Conservation (phyloP, 2,329 filamentous ascomycete genomes). For the Aspergillus ruber region DNA sequence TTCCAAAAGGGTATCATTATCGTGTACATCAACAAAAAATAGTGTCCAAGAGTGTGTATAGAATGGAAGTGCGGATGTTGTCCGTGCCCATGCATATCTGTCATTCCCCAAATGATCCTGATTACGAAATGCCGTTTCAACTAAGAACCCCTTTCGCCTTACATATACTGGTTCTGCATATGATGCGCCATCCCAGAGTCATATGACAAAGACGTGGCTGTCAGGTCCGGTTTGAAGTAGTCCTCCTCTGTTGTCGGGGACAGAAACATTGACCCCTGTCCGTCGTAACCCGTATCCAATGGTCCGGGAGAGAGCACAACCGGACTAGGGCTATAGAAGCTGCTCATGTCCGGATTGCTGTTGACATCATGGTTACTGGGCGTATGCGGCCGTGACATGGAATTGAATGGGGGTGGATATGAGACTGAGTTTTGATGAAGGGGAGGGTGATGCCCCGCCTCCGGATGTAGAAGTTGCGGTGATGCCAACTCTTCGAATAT, state of each 20-base stretch:
- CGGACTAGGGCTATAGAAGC: constrained; percentile 18
- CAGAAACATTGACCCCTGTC: constrained; percentile 17
- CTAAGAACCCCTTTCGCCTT: not conserved
- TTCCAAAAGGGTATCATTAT: too few relatives aligned
- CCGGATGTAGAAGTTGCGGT: not conserved
- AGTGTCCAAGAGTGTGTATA: too few relatives aligned
- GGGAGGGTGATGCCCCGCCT: constrained; percentile 13
- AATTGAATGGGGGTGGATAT: constrained; percentile 29
- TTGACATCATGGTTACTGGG: constrained; percentile 5
- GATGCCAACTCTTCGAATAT: constrained; percentile 11
- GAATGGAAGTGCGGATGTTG: too few relatives aligned
- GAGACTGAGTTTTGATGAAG: constrained; percentile 26
- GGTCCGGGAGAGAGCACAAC: constrained; percentile 19
- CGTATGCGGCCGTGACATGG: constrained; percentile 16
- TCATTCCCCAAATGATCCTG: too few relatives aligned
- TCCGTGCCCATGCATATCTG: too few relatives aligned
- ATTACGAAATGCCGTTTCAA: too few relatives aligned
- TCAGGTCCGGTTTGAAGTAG: constrained; percentile 11
- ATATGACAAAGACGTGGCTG: constrained; percentile 10
- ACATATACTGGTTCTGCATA: not conserved
- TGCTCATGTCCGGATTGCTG: constrained; percentile 8
- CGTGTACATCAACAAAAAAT: too few relatives aligned
- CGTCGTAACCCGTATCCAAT: constrained; percentile 14
- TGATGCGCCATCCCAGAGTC: constrained; percentile 23
- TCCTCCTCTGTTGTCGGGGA: constrained; percentile 17